Conservation (phyloP, 2,329 filamentous ascomycete species). For the Xylariales sp. region DNA sequence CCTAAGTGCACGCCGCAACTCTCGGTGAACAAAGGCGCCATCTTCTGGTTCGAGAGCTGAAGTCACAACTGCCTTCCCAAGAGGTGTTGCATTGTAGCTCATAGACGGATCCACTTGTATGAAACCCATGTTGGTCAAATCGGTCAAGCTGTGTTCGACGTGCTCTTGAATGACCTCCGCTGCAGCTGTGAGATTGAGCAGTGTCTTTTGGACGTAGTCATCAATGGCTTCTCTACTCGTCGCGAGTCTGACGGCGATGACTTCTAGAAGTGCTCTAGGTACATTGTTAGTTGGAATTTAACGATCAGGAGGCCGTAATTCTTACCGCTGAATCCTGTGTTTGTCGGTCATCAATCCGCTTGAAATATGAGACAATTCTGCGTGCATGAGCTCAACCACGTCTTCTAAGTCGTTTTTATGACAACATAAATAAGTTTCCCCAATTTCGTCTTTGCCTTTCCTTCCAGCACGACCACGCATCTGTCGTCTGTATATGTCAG, state of each 20-base stretch:
- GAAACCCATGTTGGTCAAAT: conserved; percentile 52
- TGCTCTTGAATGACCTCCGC: conserved; percentile 44
- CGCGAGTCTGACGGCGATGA: conserved; percentile 63
- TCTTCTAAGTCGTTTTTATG: conserved; percentile 62
- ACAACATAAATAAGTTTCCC: conserved; percentile 75
- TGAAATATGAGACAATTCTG: conserved; percentile 64
- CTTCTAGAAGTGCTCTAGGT: conserved; percentile 63
- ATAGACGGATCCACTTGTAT: conserved; percentile 44
- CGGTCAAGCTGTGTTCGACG: conserved; percentile 54
- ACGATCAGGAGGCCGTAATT: not conserved
- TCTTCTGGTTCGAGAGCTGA: conserved; percentile 71
- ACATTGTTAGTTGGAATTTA: not conserved
- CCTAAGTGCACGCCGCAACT: conserved; percentile 61
- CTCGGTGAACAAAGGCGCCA: conserved; percentile 66
- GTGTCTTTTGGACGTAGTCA: conserved; percentile 64
- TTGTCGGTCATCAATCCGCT: conserved; percentile 67
- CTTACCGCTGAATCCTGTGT: conserved; percentile 60
- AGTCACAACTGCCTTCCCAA: conserved; percentile 67
- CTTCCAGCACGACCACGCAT: conserved; percentile 76
- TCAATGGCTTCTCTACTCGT: conserved; percentile 59
- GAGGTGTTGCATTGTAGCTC: conserved; percentile 55
- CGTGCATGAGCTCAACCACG: conserved; percentile 66
- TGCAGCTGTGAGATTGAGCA: conserved; percentile 56
- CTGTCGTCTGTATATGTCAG: conserved; percentile 43
- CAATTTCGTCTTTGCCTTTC: conserved; percentile 73